These are phyloP conservation scores for Raffaelea albimanens DNA, from an alignment of 2,329 filamentous ascomycete genomes.

Conservation along the genomic window DNA sequence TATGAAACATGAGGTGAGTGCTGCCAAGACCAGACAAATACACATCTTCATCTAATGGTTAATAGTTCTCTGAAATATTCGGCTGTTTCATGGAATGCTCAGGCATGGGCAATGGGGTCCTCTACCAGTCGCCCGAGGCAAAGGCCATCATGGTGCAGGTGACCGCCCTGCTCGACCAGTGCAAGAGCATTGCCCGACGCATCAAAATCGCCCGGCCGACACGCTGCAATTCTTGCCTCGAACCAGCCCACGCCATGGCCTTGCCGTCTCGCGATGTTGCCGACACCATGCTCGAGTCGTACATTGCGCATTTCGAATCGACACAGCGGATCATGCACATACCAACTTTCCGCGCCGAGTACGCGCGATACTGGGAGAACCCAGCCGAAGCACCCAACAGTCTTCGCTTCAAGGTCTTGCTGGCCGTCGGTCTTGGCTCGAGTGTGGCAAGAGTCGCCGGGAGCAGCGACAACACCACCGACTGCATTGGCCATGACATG, in stretches of 20 bases:
- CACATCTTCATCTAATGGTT: background rate
- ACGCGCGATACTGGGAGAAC: slow-evolving; percentile 34
- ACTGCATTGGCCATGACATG: slow-evolving; percentile 10
- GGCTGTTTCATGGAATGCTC: background rate
- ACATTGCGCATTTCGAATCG: slow-evolving; percentile 40
- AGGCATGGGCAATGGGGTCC: slow-evolving; percentile 10
- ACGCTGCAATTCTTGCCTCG: slow-evolving; percentile 15
- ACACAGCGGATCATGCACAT: slow-evolving; percentile 42
- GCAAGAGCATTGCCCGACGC: slow-evolving; percentile 21
- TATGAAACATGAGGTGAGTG: background rate
- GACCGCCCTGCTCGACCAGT: slow-evolving; percentile 20
- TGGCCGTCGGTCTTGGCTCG: slow-evolving; percentile 31
- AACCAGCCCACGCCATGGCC: background rate
- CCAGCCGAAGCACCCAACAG: slow-evolving; percentile 15
- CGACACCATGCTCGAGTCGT: slow-evolving; percentile 32
- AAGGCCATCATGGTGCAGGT: slow-evolving; percentile 17
- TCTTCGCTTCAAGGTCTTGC: slow-evolving; percentile 25
- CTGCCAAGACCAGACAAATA: background rate
- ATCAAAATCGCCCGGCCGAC: slow-evolving; percentile 25
- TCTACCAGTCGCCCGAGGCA: slow-evolving; percentile 15
- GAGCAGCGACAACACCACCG: too few relatives aligned
- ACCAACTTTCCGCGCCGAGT: slow-evolving; percentile 42
- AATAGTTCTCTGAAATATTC: background rate
- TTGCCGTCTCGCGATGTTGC: slow-evolving; percentile 21
- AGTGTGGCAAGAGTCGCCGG: too few relatives aligned